These are phyloP conservation scores for Malus sieversii DNA, from an alignment of 306 rosid genomes.

Conservation along the genomic window DNA sequence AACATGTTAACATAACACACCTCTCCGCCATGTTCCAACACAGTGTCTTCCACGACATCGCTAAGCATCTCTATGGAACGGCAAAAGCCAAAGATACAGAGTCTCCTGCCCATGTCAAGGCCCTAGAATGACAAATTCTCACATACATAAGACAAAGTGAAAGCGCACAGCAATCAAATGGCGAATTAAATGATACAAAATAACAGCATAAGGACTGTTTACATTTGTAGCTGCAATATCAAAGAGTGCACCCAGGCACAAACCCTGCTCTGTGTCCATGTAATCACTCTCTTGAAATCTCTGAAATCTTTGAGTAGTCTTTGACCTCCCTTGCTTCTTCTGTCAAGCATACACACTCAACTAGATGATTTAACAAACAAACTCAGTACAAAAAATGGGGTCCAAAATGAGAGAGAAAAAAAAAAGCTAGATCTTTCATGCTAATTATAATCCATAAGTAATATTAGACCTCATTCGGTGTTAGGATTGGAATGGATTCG, in stretches of 20 bases:
- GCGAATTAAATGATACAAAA: neutral
- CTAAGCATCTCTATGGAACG: slow-evolving; percentile 97
- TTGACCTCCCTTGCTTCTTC: slow-evolving; percentile 67
- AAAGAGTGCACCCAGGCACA: slow-evolving; percentile 89
- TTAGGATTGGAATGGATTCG: too few species aligned
- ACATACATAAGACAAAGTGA: slow-evolving; percentile 5
- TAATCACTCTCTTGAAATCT: slow-evolving; percentile 82
- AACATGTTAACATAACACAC: slow-evolving; percentile 32
- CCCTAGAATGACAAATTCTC: slow-evolving; percentile 45
- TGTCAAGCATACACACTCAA: slow-evolving; percentile 29
- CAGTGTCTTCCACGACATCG: slow-evolving; percentile 95
- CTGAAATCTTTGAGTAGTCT: slow-evolving; percentile 45
- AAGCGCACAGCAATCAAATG: neutral
- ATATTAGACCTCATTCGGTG: neutral
- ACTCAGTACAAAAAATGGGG: slow-evolving; percentile 11
- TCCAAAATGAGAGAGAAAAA: neutral
- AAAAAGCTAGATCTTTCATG: neutral
- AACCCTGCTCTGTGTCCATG: slow-evolving; percentile 87
- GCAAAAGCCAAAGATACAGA: slow-evolving; percentile 93
- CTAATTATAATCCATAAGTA: neutral
- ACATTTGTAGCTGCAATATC: slow-evolving; percentile 97
- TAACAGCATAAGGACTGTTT: slow-evolving; percentile 9
- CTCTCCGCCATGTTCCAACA: slow-evolving; percentile 96
- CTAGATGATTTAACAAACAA: slow-evolving; percentile 14
- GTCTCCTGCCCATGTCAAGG: slow-evolving; percentile 84